These are phyloP conservation scores for Pneumocystis wakefieldiae DNA, from an alignment of 1,139 yeast species.

Conservation along the genomic window DNA sequence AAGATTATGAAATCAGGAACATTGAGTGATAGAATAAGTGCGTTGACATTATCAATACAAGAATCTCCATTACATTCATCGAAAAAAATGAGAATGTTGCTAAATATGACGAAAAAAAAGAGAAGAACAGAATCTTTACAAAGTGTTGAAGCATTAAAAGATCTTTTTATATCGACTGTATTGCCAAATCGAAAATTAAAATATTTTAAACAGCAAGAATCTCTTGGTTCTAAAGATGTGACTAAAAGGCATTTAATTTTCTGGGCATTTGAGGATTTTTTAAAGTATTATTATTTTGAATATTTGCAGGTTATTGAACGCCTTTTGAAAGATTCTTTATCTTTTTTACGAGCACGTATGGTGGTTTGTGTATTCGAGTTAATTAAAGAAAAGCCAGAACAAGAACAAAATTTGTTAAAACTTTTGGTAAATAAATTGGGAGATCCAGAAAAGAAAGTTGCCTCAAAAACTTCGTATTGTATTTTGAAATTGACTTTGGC, in stretches of 20 bases:
- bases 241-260: slow-evolving; percentile 41
- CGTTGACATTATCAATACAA: slow-evolving; percentile 77
- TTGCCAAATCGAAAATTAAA: slow-evolving; percentile 69
- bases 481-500: slow-evolving; percentile 69
- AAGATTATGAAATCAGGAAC: slow-evolving; percentile 90
- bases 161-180: slow-evolving; percentile 65
- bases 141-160: slow-evolving; percentile 78
- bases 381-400: slow-evolving; percentile 80
- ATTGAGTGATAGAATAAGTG: slow-evolving; percentile 84
- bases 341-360: slow-evolving; percentile 69
- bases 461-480: slow-evolving; percentile 75
- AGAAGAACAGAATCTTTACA: slow-evolving; percentile 88
- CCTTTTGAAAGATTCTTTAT: slow-evolving; percentile 80
- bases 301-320: slow-evolving; percentile 55
- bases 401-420: slow-evolving; percentile 78
- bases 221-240: slow-evolving; percentile 28
- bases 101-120: slow-evolving; percentile 74
- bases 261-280: slow-evolving; percentile 77
- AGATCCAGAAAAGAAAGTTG: slow-evolving; percentile 78
- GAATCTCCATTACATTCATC: slow-evolving; percentile 88
- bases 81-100: slow-evolving; percentile 65
- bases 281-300: slow-evolving; percentile 61
- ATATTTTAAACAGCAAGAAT: slow-evolving; percentile 63
- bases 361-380: slow-evolving; percentile 67
- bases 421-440: slow-evolving; percentile 89